Conservation (phyloP, 768 basidiomycete genomes). For the Naematelia aurantialba region DNA sequence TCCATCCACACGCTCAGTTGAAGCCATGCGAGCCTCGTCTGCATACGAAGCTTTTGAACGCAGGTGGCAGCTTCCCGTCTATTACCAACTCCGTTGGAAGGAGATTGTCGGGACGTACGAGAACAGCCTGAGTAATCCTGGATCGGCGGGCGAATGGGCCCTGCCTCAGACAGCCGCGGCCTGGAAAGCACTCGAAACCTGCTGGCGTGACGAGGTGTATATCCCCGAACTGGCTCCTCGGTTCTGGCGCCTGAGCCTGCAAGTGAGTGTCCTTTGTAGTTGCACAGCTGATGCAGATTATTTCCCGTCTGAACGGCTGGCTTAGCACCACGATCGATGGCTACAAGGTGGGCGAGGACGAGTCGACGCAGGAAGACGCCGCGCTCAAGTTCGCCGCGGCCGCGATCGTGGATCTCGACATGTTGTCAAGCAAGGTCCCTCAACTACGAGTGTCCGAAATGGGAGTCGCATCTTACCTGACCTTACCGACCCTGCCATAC, state of each 20-base stretch:
- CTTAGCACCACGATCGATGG: constrained; percentile 57
- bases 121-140: constrained; percentile 55
- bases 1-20: constrained; percentile 67
- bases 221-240: constrained; percentile 74
- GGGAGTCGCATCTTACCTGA: background rate
- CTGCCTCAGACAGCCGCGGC: constrained; percentile 63
- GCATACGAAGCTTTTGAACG: constrained; percentile 69
- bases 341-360: constrained; percentile 19
- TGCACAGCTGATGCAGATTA: constrained; percentile 56
- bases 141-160: constrained; percentile 19
- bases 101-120: constrained; percentile 79
- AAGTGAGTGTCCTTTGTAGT: constrained; percentile 57
- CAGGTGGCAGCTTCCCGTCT: constrained; percentile 93
- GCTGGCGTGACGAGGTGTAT: constrained; percentile 84
- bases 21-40: constrained; percentile 68
- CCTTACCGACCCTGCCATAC: background rate
- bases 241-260: constrained; percentile 88
- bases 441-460: background rate
- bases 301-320: constrained; percentile 77
- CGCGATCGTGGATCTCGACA: constrained; percentile 59
- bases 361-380: constrained; percentile 53
- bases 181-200: constrained; percentile 68
- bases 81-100: constrained; percentile 96
- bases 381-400: constrained; percentile 38
- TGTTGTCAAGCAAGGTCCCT: constrained; percentile 56